A percentile compares a stretch with the other conserved stretches of the same genome.
phyloP scores from a whole-genome alignment of 2,329 filamentous ascomycete genomes.

The Metarhizium guizhouense region DNA sequence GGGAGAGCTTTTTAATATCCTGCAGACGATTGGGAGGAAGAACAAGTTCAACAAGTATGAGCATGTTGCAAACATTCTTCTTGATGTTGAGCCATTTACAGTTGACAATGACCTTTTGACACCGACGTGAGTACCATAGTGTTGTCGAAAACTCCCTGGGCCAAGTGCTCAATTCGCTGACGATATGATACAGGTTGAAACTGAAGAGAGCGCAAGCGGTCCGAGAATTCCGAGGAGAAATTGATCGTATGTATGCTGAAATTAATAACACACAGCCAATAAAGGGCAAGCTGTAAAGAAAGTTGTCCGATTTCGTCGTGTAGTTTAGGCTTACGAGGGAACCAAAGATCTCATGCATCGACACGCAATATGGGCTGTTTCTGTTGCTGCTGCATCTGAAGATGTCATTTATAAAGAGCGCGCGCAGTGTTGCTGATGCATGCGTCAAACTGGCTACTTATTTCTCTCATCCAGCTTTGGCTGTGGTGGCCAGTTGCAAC shows the following conservation, averaged over 20 bases:
- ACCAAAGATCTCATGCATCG: background rate
- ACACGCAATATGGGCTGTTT: background rate
- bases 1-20: conserved; percentile 64
- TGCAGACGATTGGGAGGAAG: conserved; percentile 70
- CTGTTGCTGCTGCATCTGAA: background rate
- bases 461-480: too few relatives aligned
- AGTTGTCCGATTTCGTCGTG: background rate
- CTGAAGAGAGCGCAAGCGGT: conserved; percentile 49
- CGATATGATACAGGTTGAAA: conserved; percentile 37
- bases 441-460: too few relatives aligned
- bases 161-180: background rate
- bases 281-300: background rate
- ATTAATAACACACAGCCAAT: conserved; percentile 23
- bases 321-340: background rate
- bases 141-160: background rate
- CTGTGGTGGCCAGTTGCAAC: too few relatives aligned
- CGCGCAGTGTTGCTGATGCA: too few relatives aligned
- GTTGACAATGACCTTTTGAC: conserved; percentile 87
- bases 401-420: too few relatives aligned
- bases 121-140: conserved; percentile 59
- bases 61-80: conserved; percentile 61
- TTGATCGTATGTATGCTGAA: conserved; percentile 49
- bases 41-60: conserved; percentile 91
- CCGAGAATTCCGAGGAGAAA: conserved; percentile 40
- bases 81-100: conserved; percentile 82